These are phyloP conservation scores for Penicillium robsamsonii DNA, from an alignment of 495 filamentous ascomycete species.

Conservation along the genomic window DNA sequence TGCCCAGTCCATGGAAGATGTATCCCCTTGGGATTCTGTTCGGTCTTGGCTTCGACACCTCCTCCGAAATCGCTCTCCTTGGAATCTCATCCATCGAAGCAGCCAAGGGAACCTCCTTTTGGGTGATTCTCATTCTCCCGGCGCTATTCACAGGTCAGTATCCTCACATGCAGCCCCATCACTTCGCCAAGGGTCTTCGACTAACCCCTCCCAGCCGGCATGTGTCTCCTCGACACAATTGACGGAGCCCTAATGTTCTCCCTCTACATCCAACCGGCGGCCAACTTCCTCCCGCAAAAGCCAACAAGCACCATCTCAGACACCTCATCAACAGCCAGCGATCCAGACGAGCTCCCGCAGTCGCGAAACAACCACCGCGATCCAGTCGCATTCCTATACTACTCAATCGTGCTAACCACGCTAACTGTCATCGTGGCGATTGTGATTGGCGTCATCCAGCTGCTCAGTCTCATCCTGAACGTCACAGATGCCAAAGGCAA, in stretches of 20 bases:
- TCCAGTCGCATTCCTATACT: slow-evolving; percentile 84
- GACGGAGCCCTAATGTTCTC: slow-evolving; percentile 96
- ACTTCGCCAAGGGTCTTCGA: too few species aligned
- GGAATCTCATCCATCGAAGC: slow-evolving; percentile 87
- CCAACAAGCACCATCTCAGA: slow-evolving; percentile 18
- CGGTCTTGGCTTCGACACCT: slow-evolving; percentile 94
- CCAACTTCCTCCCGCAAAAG: slow-evolving; percentile 45
- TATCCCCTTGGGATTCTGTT: slow-evolving; percentile 86
- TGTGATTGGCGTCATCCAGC: slow-evolving; percentile 80
- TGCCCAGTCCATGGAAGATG: slow-evolving; percentile 86
- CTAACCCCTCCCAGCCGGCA: slow-evolving; percentile 55
- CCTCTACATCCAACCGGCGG: slow-evolving; percentile 69
- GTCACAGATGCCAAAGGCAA: slow-evolving; percentile 67
- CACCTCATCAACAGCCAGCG: slow-evolving; percentile 13
- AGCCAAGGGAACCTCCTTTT: slow-evolving; percentile 80
- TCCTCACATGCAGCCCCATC: not conserved
- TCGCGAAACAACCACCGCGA: slow-evolving; percentile 55
- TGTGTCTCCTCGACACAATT: slow-evolving; percentile 86
- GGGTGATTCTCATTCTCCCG: slow-evolving; percentile 93
- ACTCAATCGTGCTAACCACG: slow-evolving; percentile 83
- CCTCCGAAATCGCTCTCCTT: slow-evolving; percentile 86
- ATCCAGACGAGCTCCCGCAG: slow-evolving; percentile 25
- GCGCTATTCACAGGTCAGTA: slow-evolving; percentile 77
- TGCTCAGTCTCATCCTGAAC: slow-evolving; percentile 72
- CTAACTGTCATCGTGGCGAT: slow-evolving; percentile 86